Evolutionary conservation across 2,329 filamentous ascomycete genomes (phyloP).

Genomic region (Ophiostoma montium): DNA sequence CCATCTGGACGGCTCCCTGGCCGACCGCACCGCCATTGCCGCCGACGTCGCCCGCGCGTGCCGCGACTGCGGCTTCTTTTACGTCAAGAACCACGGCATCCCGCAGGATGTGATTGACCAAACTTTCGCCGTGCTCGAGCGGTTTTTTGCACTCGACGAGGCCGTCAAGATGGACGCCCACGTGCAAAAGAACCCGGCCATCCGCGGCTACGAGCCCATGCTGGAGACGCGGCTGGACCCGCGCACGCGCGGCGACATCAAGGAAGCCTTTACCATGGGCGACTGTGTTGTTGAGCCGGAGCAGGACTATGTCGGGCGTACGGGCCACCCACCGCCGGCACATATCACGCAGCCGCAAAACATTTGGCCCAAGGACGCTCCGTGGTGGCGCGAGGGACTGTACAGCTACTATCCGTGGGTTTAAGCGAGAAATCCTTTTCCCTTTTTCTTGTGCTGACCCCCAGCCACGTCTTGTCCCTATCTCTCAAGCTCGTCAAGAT

Average conservation of each 20-base stretch:
- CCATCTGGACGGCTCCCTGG: not conserved
- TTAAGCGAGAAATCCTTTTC: not conserved
- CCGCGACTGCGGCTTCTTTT: conserved; percentile 10
- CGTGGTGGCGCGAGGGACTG: conserved; percentile 21
- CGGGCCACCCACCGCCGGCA: conserved; percentile 8
- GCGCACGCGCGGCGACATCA: conserved; percentile 16
- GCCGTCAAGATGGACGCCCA: conserved; percentile 19
- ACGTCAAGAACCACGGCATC: conserved; percentile 13
- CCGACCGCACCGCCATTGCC: not conserved
- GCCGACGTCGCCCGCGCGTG: not conserved
- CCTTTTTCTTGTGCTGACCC: not conserved
- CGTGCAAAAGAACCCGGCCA: conserved; percentile 22
- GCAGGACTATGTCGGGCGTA: conserved; percentile 17
- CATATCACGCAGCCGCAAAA: conserved; percentile 20
- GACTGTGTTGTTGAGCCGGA: conserved; percentile 24
- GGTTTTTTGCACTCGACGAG: conserved; percentile 10
- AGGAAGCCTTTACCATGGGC: conserved; percentile 20
- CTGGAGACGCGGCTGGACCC: conserved; percentile 20
- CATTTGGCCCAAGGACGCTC: conserved; percentile 20
- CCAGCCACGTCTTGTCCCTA: conserved; percentile 10
- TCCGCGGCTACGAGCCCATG: conserved; percentile 23
- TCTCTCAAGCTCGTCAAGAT: conserved; percentile 11
- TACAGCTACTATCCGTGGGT: conserved; percentile 20
- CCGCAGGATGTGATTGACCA: conserved; percentile 3
- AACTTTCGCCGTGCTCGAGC: conserved; percentile 5